A percentile compares a stretch with the other conserved stretches of the same genome.
phyloP scores from a whole-genome alignment of 192 early-diverging fungal genomes.

The Coemansia reversa region DNA sequence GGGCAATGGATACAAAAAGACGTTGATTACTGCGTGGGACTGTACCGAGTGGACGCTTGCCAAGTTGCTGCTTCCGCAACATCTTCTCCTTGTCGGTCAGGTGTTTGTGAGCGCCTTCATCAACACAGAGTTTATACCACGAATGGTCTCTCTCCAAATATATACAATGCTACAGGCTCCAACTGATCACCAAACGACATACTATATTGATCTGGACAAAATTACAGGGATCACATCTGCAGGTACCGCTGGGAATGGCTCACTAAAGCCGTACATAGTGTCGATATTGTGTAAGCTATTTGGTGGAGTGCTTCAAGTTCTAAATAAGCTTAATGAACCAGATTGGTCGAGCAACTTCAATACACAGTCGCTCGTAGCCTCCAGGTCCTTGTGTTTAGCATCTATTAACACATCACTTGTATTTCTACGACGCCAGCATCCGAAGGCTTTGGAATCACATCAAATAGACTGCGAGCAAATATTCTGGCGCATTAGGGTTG shows the following conservation, averaged over 20 bases:
- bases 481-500: neutral
- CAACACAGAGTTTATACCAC: constrained; percentile 5
- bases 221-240: neutral
- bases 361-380: neutral
- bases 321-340: neutral
- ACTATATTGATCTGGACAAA: constrained; percentile 26
- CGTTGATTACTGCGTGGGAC: constrained; percentile 10
- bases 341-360: neutral
- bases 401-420: constrained; percentile 21
- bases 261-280: constrained; percentile 9
- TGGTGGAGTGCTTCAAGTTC: constrained; percentile 4
- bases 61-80: constrained; percentile 29
- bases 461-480: constrained; percentile 8
- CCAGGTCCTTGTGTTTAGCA: constrained; percentile 12
- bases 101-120: constrained; percentile 18
- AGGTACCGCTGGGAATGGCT: neutral
- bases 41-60: constrained; percentile 15
- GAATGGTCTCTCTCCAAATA: constrained; percentile 12
- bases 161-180: constrained; percentile 11
- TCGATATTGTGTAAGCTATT: constrained; percentile 19
- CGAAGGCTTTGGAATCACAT: neutral
- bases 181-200: neutral
- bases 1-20: neutral
- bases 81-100: constrained; percentile 29
- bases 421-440: constrained; percentile 15